phyloP scores from a whole-genome alignment of 2,329 filamentous ascomycete genomes.

The Camillea tinctor region DNA sequence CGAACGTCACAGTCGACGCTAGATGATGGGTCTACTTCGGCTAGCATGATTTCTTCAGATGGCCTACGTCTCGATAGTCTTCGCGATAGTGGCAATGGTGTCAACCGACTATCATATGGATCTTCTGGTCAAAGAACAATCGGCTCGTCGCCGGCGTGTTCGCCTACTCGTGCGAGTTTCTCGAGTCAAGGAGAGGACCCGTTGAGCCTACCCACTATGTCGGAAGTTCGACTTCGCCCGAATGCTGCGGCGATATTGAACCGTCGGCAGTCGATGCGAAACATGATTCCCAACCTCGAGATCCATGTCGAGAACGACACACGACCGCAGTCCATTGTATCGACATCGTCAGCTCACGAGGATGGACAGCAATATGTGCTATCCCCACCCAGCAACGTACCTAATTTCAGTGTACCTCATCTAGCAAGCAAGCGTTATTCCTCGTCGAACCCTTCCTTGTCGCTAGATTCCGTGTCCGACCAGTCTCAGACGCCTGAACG shows the following conservation, averaged over 20 bases:
- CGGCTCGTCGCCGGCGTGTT: slow-evolving; percentile 55
- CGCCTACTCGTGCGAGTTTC: slow-evolving; percentile 55
- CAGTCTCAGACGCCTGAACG: slow-evolving; percentile 20
- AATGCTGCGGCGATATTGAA: slow-evolving; percentile 52
- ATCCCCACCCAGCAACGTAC: slow-evolving; percentile 34
- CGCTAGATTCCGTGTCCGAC: slow-evolving; percentile 13
- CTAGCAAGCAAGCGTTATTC: slow-evolving; percentile 46
- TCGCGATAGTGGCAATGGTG: slow-evolving; percentile 45
- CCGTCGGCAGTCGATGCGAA: slow-evolving; percentile 52
- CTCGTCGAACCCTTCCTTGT: slow-evolving; percentile 31
- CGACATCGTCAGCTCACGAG: slow-evolving; percentile 19
- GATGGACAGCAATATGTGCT: slow-evolving; percentile 23
- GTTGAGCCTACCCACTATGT: slow-evolving; percentile 18
- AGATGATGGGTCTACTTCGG: slow-evolving; percentile 57
- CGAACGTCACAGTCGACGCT: slow-evolving; percentile 40
- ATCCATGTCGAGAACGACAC: slow-evolving; percentile 29
- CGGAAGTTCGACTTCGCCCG: slow-evolving; percentile 45
- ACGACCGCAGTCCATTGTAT: slow-evolving; percentile 27
- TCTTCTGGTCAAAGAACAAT: slow-evolving; percentile 62
- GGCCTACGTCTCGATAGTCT: slow-evolving; percentile 57
- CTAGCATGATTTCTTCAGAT: slow-evolving; percentile 58
- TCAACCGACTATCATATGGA: slow-evolving; percentile 56
- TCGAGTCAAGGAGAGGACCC: slow-evolving; percentile 37
- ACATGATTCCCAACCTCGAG: slow-evolving; percentile 44
- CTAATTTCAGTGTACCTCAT: slow-evolving; percentile 55